Evolutionary conservation across 805 yeast genomes (phyloP), one percentile per base, ranked within the genome.

Genomic region (Wilhelminamyces savonicus): DNA sequence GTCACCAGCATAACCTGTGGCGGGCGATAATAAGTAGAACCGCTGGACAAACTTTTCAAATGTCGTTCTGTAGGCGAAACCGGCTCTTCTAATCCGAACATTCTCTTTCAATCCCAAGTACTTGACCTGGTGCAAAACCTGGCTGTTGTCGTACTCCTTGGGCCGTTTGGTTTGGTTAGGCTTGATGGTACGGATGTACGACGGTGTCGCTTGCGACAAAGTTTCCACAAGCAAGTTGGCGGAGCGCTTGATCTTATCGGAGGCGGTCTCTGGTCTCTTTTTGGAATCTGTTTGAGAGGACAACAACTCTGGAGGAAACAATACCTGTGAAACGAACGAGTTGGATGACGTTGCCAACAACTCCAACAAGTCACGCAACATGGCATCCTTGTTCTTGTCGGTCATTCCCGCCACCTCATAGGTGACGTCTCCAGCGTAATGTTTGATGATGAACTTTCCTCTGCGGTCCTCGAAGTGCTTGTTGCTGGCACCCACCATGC

Each of bases 341-440:
- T 86, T 85, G 28, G 67, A 57, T 0, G 96, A 79, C 2, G 88
- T 74, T 3, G 77, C 67, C 28, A 92, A 63, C 49, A 92, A 60
- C 43, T 88, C 92, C 35, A 87, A 69, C 47, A 92, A 64, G 59
- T 88, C 97, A 52, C 84, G 82, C 57, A 85, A 76, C 71, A 92
- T 69, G 46, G 84, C 90, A 55, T 92, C 99, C 59, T 92, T 92
- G 57, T 92, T 92, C 59, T 92, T 92, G 56, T 92, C 97, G 3
- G 98, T 92, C 84, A 92, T 87, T 5, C 83, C 82, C 18, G 69
- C 63, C 30, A 88, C 78, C 39, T 88, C 95, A 52, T 92, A 92
- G 9, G 87, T 82, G 27, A 92, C 99, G 62, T 92, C 98, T 52
- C 98, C 98, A 14, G 99, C 99, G 62, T 92, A 92, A 60, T 92